Base-by-base conservation (phyloP, 257 asterid genomes). In the Primulina eburnea region DNA sequence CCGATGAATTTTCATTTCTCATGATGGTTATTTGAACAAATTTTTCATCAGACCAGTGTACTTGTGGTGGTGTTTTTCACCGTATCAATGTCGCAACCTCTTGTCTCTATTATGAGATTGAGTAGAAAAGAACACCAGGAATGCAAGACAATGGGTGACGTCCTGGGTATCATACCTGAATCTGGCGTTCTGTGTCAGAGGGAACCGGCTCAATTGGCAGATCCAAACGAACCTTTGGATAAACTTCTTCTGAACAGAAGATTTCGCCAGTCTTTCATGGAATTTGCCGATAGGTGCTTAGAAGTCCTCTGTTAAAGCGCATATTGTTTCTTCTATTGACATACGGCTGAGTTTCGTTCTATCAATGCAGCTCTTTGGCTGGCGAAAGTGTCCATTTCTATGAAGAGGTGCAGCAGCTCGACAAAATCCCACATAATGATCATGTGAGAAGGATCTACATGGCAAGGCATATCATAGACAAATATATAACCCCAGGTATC, bases 381-480 rank as follows among this genome's bases (percentile, higher is more conserved):
- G 97, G 97, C 75, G 97, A 90, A 81, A 88, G 92, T 67, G 82
- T 90, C 76, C 95, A 84, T 76, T 88, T 90, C 71, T 85, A 88
- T 14, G 92, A 87, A 59, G 97, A 90, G 83, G 92, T 88, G 33
- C 96, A 87, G 65, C 95, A 82, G 75, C 89, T 88, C 52, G 94
- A 87, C 65, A 85, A 79, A 81, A 85, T 90, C 70, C 85, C 90
- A 65, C 70, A 37, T 67, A 68, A 74, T 24, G 95, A 90, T 82
- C 85, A 92, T 28, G 83, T 87, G 35, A 77, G 88, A 81, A 82
- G 97, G 84, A 84, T 90, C 70, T 90, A 88, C 84, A 90, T 90
- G 97, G 95, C 95, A 17, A 87, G 95, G 18, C 97, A 90, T 74
- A 90, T 90, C 38, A 89, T 90, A 26, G 87, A 85, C 85, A 77